A percentile compares a stretch with the other conserved stretches of the same genome.
Evolutionary conservation across 23 red algal species (phyloP).

Genomic region (Chondrus crispus): DNA sequence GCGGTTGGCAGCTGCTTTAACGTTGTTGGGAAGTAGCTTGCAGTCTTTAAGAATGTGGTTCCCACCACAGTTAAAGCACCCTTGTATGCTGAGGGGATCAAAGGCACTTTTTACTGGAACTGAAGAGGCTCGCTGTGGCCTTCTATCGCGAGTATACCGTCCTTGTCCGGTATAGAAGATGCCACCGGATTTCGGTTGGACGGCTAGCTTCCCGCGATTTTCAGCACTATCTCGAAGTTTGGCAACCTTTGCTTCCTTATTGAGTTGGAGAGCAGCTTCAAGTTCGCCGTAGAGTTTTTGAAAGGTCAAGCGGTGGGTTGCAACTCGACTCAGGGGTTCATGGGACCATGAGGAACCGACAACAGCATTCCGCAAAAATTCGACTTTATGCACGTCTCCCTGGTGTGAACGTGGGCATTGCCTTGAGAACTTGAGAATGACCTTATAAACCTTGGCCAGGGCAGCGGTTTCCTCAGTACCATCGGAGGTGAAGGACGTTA

Average conservation of each 20-base stretch:
- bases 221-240: neutral
- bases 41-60: neutral
- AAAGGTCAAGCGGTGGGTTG: neutral
- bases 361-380: neutral
- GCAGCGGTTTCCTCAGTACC: neutral
- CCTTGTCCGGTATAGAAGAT: neutral
- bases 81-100: neutral
- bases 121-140: too few species aligned
- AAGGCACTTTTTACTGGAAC: too few species aligned
- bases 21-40: neutral
- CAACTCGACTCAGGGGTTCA: neutral
- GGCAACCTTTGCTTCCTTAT: constrained; percentile 5
- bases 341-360: neutral
- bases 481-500: neutral
- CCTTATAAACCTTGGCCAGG: constrained; percentile 6
- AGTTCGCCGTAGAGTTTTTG: neutral
- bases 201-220: too few species aligned
- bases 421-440: neutral
- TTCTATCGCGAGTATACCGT: neutral
- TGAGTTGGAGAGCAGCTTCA: constrained; percentile 29
- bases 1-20: neutral
- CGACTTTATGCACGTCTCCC: neutral
- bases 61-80: neutral
- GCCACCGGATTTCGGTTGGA: too few species aligned
- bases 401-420: neutral